phyloP scores from a whole-genome alignment of 2,329 filamentous ascomycete genomes.

The Pestalotiopsis sp. region DNA sequence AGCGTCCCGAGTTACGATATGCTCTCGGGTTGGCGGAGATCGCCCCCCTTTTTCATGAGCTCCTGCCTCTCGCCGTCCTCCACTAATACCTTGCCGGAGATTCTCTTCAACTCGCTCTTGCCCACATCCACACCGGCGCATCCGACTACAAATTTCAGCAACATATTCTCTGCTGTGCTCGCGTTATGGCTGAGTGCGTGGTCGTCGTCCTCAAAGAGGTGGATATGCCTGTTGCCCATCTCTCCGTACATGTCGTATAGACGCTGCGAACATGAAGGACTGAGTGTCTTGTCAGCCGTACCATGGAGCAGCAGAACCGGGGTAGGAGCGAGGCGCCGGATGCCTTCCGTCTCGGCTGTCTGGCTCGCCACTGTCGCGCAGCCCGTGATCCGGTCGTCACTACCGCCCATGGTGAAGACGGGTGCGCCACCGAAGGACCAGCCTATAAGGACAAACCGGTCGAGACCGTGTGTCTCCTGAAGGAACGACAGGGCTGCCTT shows the following conservation, averaged over 20 bases:
- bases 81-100: slow-evolving; percentile 20
- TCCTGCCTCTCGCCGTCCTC: slow-evolving; percentile 26
- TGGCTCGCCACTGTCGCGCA: slow-evolving; percentile 43
- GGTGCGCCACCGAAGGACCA: slow-evolving; percentile 46
- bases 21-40: slow-evolving; percentile 35
- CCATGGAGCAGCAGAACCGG: slow-evolving; percentile 42
- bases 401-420: slow-evolving; percentile 39
- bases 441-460: slow-evolving; percentile 41
- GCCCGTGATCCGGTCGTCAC: slow-evolving; percentile 23
- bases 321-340: slow-evolving; percentile 31
- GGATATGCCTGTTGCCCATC: slow-evolving; percentile 33
- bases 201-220: slow-evolving; percentile 40
- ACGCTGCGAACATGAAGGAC: slow-evolving; percentile 33
- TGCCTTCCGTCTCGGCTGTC: slow-evolving; percentile 36
- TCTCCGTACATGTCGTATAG: slow-evolving; percentile 38
- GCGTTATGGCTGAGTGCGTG: slow-evolving; percentile 42
- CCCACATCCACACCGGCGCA: slow-evolving; percentile 30
- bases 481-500: slow-evolving; percentile 38
- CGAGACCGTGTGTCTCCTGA: slow-evolving; percentile 28
- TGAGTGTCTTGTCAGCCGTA: slow-evolving; percentile 37
- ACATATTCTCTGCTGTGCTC: slow-evolving; percentile 36
- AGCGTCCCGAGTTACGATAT: not conserved
- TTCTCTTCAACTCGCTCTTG: slow-evolving; percentile 22
- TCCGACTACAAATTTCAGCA: slow-evolving; percentile 39
- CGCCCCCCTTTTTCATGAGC: slow-evolving; percentile 34